phyloP scores from a whole-genome alignment of 2,329 filamentous ascomycete species.

The Rhynchosporium agropyri region DNA sequence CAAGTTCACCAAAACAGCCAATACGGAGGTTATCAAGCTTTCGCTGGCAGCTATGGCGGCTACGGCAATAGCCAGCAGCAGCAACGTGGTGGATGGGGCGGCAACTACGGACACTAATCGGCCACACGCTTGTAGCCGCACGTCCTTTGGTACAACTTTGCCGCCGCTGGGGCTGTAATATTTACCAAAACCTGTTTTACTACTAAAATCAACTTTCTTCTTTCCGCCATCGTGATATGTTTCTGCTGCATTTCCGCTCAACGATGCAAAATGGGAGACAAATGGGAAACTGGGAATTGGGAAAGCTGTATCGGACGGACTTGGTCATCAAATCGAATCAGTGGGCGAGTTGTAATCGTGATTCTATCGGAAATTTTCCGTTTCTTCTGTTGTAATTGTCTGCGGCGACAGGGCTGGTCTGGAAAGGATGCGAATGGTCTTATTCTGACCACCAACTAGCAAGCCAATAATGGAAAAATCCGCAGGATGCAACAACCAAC shows the following conservation, averaged over 20 bases:
- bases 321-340: constrained; percentile 12
- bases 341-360: constrained; percentile 21
- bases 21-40: constrained; percentile 49
- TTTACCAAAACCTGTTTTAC: constrained; percentile 41
- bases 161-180: constrained; percentile 34
- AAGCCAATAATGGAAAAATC: neutral
- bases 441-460: neutral
- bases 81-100: constrained; percentile 51
- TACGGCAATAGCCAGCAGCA: constrained; percentile 44
- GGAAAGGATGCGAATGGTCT: neutral
- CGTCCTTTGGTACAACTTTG: constrained; percentile 36
- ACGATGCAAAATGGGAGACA: constrained; percentile 8
- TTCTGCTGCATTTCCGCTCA: constrained; percentile 17
- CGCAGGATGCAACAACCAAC: constrained; percentile 8
- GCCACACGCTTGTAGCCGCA: constrained; percentile 32
- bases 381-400: constrained; percentile 5
- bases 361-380: neutral
- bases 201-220: constrained; percentile 31
- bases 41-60: constrained; percentile 46
- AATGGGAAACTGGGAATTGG: constrained; percentile 3
- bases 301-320: constrained; percentile 17
- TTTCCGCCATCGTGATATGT: constrained; percentile 3
- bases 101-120: constrained; percentile 48
- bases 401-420: constrained; percentile 7
- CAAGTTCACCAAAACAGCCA: constrained; percentile 49